Base-by-base conservation (phyloP, 257 asterid genomes). In the Ajuga chamaepitys region DNA sequence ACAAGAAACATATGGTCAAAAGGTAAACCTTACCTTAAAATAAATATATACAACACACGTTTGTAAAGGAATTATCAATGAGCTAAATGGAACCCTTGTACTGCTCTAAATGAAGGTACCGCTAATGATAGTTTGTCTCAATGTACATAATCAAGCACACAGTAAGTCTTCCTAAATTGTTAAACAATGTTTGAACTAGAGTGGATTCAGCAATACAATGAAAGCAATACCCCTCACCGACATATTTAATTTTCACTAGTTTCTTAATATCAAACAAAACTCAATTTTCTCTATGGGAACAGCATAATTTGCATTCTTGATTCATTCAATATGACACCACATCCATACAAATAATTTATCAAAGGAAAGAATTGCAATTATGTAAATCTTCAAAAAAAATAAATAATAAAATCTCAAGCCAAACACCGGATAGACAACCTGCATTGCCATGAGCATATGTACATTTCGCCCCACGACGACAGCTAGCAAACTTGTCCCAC, bases 401-500 rank as follows among this genome's bases (percentile, higher is more conserved):
- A 18, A 24, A 4, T 34, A 24, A 37, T 13, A 16, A 40, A 55
- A 57, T 16, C 30, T 57, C 4, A 9, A 35, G 47, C 20, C 18
- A 68, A 62, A 22, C 22, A 12, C 14, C n/a, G 2, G 48, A 25
- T 4, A 22, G 13, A 62, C 25, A 45, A 86, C 90, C 91, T 75
- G 66, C 58, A 24, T 16, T 48, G 5, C 91, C 91, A 82, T 84
- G 95, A 66, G 89, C 87, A 52, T 53, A 86, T 11, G n/a, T 34
- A 57, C 88, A 86, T 3, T 7, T 68, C 22, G 16, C 37, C 64
- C 88, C 91, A 58, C 50, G 59, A 10, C 14, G 17, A 62, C 91
- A 82, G 70, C 45, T 46, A 10, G 83, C 84, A 25, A 10, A 34
- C 21, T 16, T 73, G 70, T 48, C 53, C 88, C 85, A 84, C 59